Conservation (phyloP, 192 early-diverging fungal genomes). For the Gaertneriomyces sp. region DNA sequence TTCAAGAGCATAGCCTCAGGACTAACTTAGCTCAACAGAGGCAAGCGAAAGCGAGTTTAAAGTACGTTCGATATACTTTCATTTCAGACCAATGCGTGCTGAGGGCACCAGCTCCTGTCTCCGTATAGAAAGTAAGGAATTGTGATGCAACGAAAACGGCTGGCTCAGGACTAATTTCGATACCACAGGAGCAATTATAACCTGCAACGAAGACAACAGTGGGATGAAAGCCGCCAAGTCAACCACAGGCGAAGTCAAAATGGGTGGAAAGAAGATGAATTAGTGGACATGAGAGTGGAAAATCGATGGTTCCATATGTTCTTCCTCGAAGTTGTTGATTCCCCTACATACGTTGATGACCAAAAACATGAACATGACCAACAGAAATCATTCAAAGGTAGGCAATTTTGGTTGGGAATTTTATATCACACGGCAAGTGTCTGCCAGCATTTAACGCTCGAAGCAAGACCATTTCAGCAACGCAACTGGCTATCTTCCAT, state of each 20-base stretch:
- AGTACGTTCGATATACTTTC: not conserved
- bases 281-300: constrained; percentile 1
- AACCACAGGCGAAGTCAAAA: not conserved
- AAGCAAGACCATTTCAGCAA: too few relatives aligned
- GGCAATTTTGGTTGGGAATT: not conserved
- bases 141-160: not conserved
- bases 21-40: constrained; percentile 1
- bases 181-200: not conserved
- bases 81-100: not conserved
- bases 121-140: not conserved
- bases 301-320: constrained; percentile 1
- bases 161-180: not conserved
- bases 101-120: not conserved
- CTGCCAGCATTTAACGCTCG: not conserved
- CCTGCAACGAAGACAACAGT: not conserved
- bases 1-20: too few relatives aligned
- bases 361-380: constrained; percentile 2
- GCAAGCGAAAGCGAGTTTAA: not conserved
- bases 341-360: not conserved
- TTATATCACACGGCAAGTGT: not conserved
- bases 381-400: not conserved
- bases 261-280: not conserved
- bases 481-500: constrained; percentile 1
- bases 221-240: constrained; percentile 5
- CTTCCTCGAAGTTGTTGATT: not conserved